phyloP scores from a whole-genome alignment of 495 filamentous ascomycete genomes.

The Aspergillus ostianus region DNA sequence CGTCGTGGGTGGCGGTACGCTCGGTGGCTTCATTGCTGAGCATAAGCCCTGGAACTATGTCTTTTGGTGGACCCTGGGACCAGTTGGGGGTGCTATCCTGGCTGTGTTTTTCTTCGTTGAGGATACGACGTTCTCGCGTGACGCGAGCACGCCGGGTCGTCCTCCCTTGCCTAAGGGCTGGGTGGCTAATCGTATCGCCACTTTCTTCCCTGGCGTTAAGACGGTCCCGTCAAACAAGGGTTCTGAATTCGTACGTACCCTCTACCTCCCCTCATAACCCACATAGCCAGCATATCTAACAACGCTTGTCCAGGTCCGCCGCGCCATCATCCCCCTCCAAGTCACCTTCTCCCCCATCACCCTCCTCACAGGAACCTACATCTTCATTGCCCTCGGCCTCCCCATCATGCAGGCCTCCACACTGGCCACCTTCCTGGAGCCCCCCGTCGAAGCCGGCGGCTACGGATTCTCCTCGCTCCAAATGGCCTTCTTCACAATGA shows the following conservation, averaged over 20 bases:
- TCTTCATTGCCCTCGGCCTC: slow-evolving; percentile 46
- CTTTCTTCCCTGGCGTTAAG: slow-evolving; percentile 40
- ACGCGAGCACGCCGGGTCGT: slow-evolving; percentile 4
- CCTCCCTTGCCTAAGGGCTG: slow-evolving; percentile 27
- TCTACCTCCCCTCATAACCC: background rate
- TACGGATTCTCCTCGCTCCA: slow-evolving; percentile 49
- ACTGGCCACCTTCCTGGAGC: slow-evolving; percentile 42
- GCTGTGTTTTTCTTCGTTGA: slow-evolving; percentile 46
- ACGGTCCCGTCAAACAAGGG: slow-evolving; percentile 1
- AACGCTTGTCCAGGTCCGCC: slow-evolving; percentile 21
- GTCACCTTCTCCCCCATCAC: slow-evolving; percentile 45
- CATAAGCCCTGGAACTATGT: slow-evolving; percentile 41
- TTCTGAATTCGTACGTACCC: slow-evolving; percentile 2
- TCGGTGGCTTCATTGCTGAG: slow-evolving; percentile 46
- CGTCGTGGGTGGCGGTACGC: slow-evolving; percentile 41
- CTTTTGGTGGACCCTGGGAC: slow-evolving; percentile 52
- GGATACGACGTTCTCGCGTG: slow-evolving; percentile 40
- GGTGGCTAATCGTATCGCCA: slow-evolving; percentile 40
- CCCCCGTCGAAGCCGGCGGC: slow-evolving; percentile 40
- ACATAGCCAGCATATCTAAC: background rate
- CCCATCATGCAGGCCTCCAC: slow-evolving; percentile 36
- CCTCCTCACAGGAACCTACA: slow-evolving; percentile 42
- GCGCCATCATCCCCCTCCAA: slow-evolving; percentile 36
- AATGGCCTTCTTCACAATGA: slow-evolving; percentile 42
- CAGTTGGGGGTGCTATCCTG: slow-evolving; percentile 39